Evolutionary conservation across 139 green algal species (phyloP).

Genomic region (Micractinium sp.): DNA sequence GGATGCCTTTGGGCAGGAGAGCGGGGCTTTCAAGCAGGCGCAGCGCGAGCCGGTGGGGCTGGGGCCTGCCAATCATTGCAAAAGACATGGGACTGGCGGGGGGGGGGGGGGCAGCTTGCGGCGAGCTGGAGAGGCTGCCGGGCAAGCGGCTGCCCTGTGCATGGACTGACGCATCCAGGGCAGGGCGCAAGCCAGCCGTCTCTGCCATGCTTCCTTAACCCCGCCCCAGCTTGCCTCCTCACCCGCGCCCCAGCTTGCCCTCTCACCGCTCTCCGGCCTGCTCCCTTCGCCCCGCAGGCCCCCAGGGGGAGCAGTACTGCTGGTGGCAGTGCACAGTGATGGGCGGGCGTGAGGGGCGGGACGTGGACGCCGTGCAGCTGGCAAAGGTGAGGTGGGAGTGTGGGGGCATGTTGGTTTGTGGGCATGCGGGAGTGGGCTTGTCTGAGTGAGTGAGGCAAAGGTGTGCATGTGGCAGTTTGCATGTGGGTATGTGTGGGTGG

Average conservation of each 20-base stretch:
- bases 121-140: too few relatives aligned
- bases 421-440: not conserved
- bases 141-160: not conserved
- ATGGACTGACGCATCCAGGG: not conserved
- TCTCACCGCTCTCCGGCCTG: not conserved
- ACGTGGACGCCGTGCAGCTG: conserved; percentile 93
- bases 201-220: too few relatives aligned
- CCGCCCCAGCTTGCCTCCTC: not conserved
- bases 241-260: not conserved
- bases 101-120: too few relatives aligned
- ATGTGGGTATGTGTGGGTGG: too few relatives aligned
- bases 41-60: too few relatives aligned
- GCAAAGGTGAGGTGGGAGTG: conserved; percentile 50
- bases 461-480: too few relatives aligned
- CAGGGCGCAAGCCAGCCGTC: not conserved
- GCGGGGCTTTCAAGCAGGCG: too few relatives aligned
- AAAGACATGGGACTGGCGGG: too few relatives aligned
- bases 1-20: too few relatives aligned
- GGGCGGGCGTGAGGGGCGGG: conserved; percentile 89
- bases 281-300: conserved; percentile 57
- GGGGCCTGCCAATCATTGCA: too few relatives aligned
- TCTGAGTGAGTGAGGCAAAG: too few relatives aligned
- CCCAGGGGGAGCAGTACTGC: conserved; percentile 93
- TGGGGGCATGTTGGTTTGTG: not conserved
- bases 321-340: conserved; percentile 99